A percentile compares a stretch with the other conserved stretches of the same genome.
Evolutionary conservation across 371 early-diverging fungal species (phyloP).

Genomic region (Coemansia sp.): DNA sequence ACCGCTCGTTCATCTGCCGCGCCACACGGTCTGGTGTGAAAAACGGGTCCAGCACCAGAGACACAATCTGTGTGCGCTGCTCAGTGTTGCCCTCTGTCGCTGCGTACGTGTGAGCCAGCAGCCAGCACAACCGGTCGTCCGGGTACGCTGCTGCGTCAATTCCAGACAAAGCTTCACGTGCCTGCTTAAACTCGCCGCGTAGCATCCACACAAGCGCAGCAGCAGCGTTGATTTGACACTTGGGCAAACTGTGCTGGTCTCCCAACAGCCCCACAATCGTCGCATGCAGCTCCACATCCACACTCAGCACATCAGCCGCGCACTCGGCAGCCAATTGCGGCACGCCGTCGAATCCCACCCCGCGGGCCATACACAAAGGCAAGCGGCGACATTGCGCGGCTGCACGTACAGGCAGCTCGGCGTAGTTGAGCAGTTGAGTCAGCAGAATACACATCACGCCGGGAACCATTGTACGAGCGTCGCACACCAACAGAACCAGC

Average conservation of each 20-base stretch:
- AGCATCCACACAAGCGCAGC: conserved; percentile 32
- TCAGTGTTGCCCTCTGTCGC: conserved; percentile 10
- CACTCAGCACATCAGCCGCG: conserved; percentile 23
- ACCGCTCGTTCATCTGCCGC: conserved; percentile 5
- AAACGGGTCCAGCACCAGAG: conserved; percentile 13
- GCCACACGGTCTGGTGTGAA: conserved; percentile 7
- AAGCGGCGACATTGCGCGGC: conserved; percentile 24
- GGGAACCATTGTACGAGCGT: conserved; percentile 16
- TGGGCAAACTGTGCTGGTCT: neutral
- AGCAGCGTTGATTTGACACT: conserved; percentile 7
- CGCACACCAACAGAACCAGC: conserved; percentile 18
- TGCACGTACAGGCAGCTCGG: conserved; percentile 10
- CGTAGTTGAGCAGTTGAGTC: conserved; percentile 8
- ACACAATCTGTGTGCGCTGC: conserved; percentile 10
- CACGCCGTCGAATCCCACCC: conserved; percentile 8
- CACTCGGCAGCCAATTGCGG: conserved; percentile 15
- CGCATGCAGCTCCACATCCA: conserved; percentile 19
- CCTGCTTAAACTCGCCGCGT: conserved; percentile 21
- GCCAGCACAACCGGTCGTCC: neutral
- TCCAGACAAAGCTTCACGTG: neutral
- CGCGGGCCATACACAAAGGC: conserved; percentile 15
- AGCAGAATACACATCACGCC: conserved; percentile 29
- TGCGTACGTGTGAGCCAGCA: conserved; percentile 32
- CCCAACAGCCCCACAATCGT: neutral
- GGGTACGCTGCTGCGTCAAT: neutral